Evolutionary conservation across 495 filamentous ascomycete genomes (phyloP), one percentile per base, ranked within the genome.

Genomic region (Trichocladium uniseriatum): DNA sequence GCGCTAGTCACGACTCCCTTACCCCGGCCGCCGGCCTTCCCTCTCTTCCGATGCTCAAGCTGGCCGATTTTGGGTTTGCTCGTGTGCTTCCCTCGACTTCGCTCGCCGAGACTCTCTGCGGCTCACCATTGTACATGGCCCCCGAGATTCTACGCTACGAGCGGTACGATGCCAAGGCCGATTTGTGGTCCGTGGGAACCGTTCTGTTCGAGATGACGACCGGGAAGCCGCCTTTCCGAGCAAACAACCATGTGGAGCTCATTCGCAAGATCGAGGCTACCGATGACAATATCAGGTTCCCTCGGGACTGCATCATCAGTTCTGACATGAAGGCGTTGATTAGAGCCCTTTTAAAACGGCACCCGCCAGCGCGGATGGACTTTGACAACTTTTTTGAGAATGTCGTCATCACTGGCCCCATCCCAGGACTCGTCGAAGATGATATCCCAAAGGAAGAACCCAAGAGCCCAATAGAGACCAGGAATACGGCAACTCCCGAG

Each of bases 51-150:
- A 94, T 94, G 81, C 75, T 98, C 45, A 98, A 98, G 69, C 81
- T 98, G 58, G 92, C 92, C 10, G 92, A 98, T 69, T 98, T 98
- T 55, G 92, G 92, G 2, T 98, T 98, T 61, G 92, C 92, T 44
- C 81, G 92, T 41, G 87, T 90, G 38, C 70, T 98, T 39, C 90
- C 91, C 6, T 76, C 84, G 9, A 90, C 91, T 1, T 87, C 91
- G 2, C 72, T 98, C 37, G 92, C 92, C 7, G 92, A 98, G 62
- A 98, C 92, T 3, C 75, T 98, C 6, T 98, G 92, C 64, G 92
- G 92, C 28, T 98, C 92, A n/a, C 92, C 92, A 13, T 75, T 98
- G 20, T 98, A 98, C 67, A 98, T 98, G 92, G 92, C 92, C 1
- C 92, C 92, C 2, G 92, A 98, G 67, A 98, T 98, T 50, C 78